phyloP scores from a whole-genome alignment of 345 rosid species.

The Eutrema heterophyllum region DNA sequence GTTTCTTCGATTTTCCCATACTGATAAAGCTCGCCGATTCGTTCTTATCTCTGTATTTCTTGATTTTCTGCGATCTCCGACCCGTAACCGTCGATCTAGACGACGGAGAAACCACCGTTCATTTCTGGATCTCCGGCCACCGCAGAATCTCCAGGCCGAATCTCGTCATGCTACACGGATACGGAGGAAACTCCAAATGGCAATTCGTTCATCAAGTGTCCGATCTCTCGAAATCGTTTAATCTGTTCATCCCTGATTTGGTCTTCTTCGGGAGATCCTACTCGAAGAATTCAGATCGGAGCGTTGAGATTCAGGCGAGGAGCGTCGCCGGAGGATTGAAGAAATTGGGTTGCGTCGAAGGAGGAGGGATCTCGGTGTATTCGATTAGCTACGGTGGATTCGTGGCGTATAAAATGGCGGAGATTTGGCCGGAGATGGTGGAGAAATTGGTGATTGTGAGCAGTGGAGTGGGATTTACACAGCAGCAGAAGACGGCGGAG shows the following conservation, averaged over 20 bases:
- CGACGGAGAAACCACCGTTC: constrained; percentile 51
- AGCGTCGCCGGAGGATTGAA: constrained; percentile 50
- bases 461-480: constrained; percentile 46
- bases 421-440: constrained; percentile 42
- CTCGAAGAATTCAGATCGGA: constrained; percentile 38
- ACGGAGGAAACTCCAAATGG: constrained; percentile 65
- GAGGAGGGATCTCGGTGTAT: constrained; percentile 29
- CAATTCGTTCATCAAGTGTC: constrained; percentile 59
- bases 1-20: constrained; percentile 28
- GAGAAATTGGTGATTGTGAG: constrained; percentile 70
- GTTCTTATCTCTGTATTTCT: constrained; percentile 42
- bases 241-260: constrained; percentile 61
- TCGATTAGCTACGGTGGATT: constrained; percentile 78
- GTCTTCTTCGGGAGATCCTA: constrained; percentile 59
- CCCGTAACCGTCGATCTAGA: constrained; percentile 56
- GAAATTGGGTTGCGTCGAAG: constrained; percentile 43
- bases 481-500: constrained; percentile 41
- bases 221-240: constrained; percentile 47
- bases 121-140: constrained; percentile 58
- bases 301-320: constrained; percentile 52
- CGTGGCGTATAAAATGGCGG: constrained; percentile 72
- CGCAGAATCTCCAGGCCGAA: constrained; percentile 32
- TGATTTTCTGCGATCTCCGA: constrained; percentile 42
- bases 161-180: constrained; percentile 70
- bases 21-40: constrained; percentile 37